Evolutionary conservation across 768 basidiomycete species (phyloP), one percentile per base, ranked within the genome.

Genomic region (Pleurotus djamor): DNA sequence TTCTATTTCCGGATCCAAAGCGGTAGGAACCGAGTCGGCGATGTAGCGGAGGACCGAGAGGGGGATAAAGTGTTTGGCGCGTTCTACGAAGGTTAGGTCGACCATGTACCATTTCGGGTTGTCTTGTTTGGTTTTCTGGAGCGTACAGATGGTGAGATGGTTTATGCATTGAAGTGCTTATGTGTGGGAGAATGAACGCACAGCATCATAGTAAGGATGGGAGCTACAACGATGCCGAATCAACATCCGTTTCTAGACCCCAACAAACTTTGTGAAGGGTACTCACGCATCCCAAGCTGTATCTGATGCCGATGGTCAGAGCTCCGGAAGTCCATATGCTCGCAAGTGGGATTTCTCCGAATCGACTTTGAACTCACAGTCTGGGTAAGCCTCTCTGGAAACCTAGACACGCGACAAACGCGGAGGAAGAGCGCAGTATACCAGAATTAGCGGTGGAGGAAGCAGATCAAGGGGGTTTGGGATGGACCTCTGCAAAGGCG

Each of bases 61-160:
- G 2, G 94, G 88, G 9, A 96, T 82, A 56, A 94, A 94, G 73
- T 95, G 78, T 34, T 71, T 64, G 4, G 89, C 81, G 21, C 90
- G 84, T 5, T 82, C 75, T 13, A 72, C 65, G 70, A 96, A 95
- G 35, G 80, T 82, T 54, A 88, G 74, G 65, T 94, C 87, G 37
- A 95, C 91, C 95, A 98, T 98, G 76, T 81, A 95, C 95, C 95
- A 98, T 68, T 82, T 91, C 1, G 95, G 95, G 9, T 85, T 78
- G 3, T 80, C 78, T 66, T 85, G 66, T 58, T 92, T 80, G 2
- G 93, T 83, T 84, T 96, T 96, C 92, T 93, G 65, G 44, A 41
- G 21, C 50, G 47, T 56, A 28, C 3, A 28, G 61, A n/a, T 37
- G 52, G 38, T 10, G 33, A 21, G 51, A 32, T 52, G 36, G 32